Base-by-base conservation (phyloP, 1,284 basidiomycete genomes). In the Sporisorium iseilematis-ciliati region DNA sequence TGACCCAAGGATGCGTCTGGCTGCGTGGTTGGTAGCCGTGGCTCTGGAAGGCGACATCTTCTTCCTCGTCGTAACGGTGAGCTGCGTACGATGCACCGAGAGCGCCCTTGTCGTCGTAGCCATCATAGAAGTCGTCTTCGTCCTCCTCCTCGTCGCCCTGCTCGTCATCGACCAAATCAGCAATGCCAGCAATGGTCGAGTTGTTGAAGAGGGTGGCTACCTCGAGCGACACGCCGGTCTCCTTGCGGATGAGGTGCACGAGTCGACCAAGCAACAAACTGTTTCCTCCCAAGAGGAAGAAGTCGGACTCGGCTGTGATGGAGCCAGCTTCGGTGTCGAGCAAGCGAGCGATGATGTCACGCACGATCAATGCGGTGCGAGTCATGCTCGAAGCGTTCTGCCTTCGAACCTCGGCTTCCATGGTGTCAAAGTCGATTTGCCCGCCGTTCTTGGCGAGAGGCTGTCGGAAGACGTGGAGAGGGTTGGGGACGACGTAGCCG, bases 401-500 rank as follows among this genome's bases (percentile, higher is more conserved):
- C 21, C 79, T 78, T 26, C 82, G 78, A 25, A 85, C 82, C 53
- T 84, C 83, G 65, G 76, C 83, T 63, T 85, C 83, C 83, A 85
- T 85, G 31, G 83, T 83, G 40, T 81, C 69, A 51, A 84, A 85
- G 56, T 85, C 83, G 65, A 83, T 83, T 57, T 79, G 71, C 26
- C 82, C 82, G 57, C 84, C 77, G 43, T 75, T 75, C 68, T 84
- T 84, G 38, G 82, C 82, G 46, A 85, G 65, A 4, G 81, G 82
- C 66, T 83, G 81, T 38, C 82, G 80, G 79, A 85, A 85, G 65
- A 85, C 83, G 73, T 85, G 83, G 18, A 85, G 71, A n/a, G 83
- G 83, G 76, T 84, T 84, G 26, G 83, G 83, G 11, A 85, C 83
- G 23, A 83, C 83, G 54, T 85, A 85, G 40, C 83, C 83, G 65